Evolutionary conservation across 2,329 filamentous ascomycete genomes (phyloP), one percentile per base, ranked within the genome.

Genomic region (Neonectria faginata): DNA sequence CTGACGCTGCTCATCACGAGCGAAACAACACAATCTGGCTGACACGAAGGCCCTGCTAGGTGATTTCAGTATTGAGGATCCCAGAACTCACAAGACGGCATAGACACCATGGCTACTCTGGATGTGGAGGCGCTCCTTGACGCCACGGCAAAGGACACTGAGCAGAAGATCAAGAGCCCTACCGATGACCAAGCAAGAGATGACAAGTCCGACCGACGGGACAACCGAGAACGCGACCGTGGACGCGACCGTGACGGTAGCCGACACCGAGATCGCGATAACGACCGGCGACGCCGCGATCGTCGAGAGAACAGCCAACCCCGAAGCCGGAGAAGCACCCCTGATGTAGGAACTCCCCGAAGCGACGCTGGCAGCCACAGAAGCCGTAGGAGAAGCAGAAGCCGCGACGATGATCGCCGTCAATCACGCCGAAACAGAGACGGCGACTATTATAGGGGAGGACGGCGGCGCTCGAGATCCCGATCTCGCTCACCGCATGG

Each of bases 81-180:
- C 42, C 20, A 25, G 61, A 60, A 66, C 48, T 63, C 41, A 70
- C 54, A 53, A 62, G 52, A 68, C 61, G 55, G 50, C 57, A 62
- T 63, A 72, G 69, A 64, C 70, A 80, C 70, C 67, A 86, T 86
- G 83, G 79, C 83, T 57, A 82, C 79, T 62, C 77, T 86, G 72
- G 93, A 97, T 77, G 93, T 97, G 74, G 94, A 97, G 85, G 93
- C 93, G 70, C 87, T 97, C 70, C 89, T 97, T 72, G 94, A 97
- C 80, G 92, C 92, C 56, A 93, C 92, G 67, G 92, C 92, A 57
- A 90, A 89, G 77, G 84, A 85, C 70, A 81, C 83, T 58, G 82
- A 86, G 58, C 83, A 83, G 74, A 83, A 83, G 65, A 76, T 73
- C 66, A 81, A 81, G 73, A 72, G 78, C 68, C 78, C 80, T 62